Conservation (phyloP, 2,329 filamentous ascomycete species). For the Ophiostoma perfectum region DNA sequence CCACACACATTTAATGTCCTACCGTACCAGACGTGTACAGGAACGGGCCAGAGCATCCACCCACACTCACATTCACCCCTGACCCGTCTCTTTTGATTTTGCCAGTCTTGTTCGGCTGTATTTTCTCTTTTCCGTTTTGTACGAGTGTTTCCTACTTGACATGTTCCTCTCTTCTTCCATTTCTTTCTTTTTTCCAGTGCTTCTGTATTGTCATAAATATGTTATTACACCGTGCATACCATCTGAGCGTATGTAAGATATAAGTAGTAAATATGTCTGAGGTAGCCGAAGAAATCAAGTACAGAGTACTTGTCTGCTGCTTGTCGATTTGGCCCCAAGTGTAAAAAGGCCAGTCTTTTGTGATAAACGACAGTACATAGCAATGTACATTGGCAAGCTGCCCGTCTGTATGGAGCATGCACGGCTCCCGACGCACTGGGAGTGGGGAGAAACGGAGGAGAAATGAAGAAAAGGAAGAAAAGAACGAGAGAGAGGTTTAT, state of each 20-base stretch:
- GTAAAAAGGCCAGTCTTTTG: neutral
- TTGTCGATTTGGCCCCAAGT: neutral
- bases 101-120: neutral
- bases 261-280: neutral
- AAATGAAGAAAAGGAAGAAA: slow-evolving; percentile 8
- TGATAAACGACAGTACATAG: neutral
- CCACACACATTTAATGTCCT: slow-evolving; percentile 11
- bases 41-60: neutral
- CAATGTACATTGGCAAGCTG: neutral
- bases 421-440: slow-evolving; percentile 12
- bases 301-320: neutral
- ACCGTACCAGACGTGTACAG: neutral
- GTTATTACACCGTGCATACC: neutral
- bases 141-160: neutral
- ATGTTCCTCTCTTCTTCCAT: neutral
- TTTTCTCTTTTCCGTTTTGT: neutral
- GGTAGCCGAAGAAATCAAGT: neutral
- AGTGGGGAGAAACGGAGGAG: neutral
- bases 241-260: neutral
- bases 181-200: neutral
- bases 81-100: neutral
- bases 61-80: slow-evolving; percentile 7
- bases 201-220: neutral
- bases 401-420: neutral
- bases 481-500: neutral